Evolutionary conservation across 345 rosid species (phyloP).

Genomic region (Lepidium aucheri): DNA sequence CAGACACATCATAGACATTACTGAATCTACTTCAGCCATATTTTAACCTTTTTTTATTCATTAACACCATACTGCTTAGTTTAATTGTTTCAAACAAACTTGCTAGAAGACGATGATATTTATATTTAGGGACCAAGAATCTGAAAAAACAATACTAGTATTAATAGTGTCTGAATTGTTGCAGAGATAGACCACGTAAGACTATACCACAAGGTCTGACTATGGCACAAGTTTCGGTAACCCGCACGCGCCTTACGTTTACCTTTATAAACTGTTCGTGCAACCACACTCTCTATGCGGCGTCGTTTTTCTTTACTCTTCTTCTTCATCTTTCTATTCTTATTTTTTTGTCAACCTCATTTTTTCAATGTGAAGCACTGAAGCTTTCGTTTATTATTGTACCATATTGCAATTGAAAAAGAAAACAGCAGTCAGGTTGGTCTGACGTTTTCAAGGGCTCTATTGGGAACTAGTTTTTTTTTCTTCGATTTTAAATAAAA

Average conservation of each 20-base stretch:
- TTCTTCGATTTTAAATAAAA: no score
- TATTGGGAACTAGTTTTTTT: no score
- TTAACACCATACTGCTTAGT: neutral
- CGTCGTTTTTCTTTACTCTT: constrained; percentile 2
- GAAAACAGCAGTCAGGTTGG: no score
- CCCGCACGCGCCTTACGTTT: constrained; percentile 31
- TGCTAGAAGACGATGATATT: neutral
- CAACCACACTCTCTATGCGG: constrained; percentile 1
- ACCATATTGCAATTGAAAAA: neutral
- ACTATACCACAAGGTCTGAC: constrained; percentile 21
- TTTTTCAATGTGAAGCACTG: neutral
- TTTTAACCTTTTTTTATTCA: neutral
- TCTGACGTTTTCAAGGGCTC: no score
- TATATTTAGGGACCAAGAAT: neutral
- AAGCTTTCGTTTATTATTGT: neutral
- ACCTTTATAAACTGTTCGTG: constrained; percentile 13
- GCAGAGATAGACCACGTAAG: constrained; percentile 33
- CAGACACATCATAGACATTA: constrained; percentile 32
- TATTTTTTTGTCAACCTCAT: neutral
- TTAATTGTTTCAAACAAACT: neutral
- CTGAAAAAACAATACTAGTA: neutral
- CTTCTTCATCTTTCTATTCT: neutral
- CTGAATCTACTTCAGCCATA: constrained; percentile 23
- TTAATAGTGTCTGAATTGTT: constrained; percentile 1
- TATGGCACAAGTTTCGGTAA: constrained; percentile 29